Evolutionary conservation across 495 filamentous ascomycete genomes (phyloP), one percentile per base, ranked within the genome.

Genomic region (Daldinia bambusicola): DNA sequence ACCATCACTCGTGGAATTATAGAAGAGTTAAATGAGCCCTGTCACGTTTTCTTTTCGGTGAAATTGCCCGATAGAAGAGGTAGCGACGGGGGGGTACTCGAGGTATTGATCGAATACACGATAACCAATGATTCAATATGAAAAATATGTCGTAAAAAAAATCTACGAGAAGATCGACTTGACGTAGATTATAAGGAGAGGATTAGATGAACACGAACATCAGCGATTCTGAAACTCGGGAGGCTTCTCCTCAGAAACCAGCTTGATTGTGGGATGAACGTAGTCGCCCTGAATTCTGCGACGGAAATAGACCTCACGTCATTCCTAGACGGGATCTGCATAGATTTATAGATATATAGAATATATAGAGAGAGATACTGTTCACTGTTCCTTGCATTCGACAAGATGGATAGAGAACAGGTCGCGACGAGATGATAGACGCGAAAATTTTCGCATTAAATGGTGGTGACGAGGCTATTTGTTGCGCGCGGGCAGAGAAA

Each of bases 371-470:
- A 3, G 63, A 37, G 22, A 60, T 36, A 30, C 51, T 36, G 9
- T 58, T 36, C 34, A 37, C 31, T 26, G 9, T 58, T 45, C 38
- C 60, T 50, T 45, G 45, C 58, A 57, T 59, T 45, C 22, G 45
- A 63, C 32, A 4, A 18, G 61, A 26, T 26, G 26, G 26, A 26
- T 26, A 26, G 26, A 12, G 18, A 55, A 43, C 18, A 34, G 22
- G 14, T 53, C 13, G 38, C 59, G 53, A 72, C 12, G 34, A 60
- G 56, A 57, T n/a, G 50, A 12, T 16, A 10, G 59, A 66, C 38
- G 56, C 61, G 38, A 71, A 68, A 67, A 64, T 22, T 63, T 63
- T 66, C 50, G 62, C 61, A 58, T 56, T 10, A 30, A 30, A 61
- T 56, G 59, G 32, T 56, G 59, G 32, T 13, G 31, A 12, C 36